phyloP scores from a whole-genome alignment of 257 asterid genomes.

The Hygrophila difformis region DNA sequence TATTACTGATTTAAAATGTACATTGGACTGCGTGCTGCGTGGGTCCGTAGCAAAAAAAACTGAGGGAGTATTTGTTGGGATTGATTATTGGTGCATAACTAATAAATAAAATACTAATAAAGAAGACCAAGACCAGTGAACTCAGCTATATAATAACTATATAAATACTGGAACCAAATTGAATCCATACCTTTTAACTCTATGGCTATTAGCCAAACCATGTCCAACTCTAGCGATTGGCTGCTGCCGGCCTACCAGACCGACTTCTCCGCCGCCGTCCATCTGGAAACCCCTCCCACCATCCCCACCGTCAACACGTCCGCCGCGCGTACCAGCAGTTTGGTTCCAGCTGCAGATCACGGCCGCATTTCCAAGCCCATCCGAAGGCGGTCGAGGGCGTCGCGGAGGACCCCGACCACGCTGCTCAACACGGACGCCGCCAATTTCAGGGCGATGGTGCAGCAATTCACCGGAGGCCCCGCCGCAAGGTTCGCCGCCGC shows the following conservation, averaged over 20 bases:
- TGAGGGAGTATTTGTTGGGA: no score
- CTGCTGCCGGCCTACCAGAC: conserved; percentile 8
- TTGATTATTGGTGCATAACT: not conserved
- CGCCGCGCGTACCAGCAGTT: conserved; percentile 7
- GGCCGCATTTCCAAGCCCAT: conserved; percentile 34
- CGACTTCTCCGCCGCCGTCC: conserved; percentile 7
- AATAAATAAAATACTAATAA: not conserved
- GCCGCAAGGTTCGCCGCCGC: conserved; percentile 16
- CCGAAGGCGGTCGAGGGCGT: conserved; percentile 39
- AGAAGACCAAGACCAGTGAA: not conserved
- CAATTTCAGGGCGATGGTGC: conserved; percentile 57
- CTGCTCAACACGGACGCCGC: conserved; percentile 45
- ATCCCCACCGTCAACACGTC: conserved; percentile 9
- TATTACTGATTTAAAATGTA: no score
- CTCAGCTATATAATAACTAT: not conserved
- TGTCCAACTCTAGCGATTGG: not conserved
- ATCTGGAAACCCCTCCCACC: conserved; percentile 13
- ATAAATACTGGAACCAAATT: not conserved
- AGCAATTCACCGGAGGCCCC: conserved; percentile 47
- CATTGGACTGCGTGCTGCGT: no score
- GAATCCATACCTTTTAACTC: no score
- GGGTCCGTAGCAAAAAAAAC: no score
- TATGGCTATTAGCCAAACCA: conserved; percentile 1
- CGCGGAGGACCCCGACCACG: conserved; percentile 48
- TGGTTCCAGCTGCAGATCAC: conserved; percentile 23